Conservation (phyloP, 2,329 filamentous ascomycete species). For the Cladosporium halotolerans region DNA sequence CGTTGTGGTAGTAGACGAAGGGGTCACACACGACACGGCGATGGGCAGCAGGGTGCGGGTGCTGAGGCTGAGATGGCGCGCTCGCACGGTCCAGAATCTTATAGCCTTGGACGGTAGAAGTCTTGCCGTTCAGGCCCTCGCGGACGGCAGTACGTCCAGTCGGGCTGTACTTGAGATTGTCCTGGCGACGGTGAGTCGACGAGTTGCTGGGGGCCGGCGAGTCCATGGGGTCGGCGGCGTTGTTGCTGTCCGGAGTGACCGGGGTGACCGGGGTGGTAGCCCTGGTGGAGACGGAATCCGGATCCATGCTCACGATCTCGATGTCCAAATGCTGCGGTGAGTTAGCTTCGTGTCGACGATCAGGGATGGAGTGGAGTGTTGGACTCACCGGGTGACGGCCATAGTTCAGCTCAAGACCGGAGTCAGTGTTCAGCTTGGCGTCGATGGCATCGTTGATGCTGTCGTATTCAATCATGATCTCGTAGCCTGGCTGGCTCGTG, state of each 20-base stretch:
- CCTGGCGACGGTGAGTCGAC: too few relatives aligned
- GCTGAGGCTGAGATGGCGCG: too few relatives aligned
- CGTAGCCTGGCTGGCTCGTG: background rate
- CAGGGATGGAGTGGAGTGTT: too few relatives aligned
- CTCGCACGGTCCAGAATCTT: too few relatives aligned
- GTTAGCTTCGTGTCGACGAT: too few relatives aligned
- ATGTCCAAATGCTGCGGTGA: too few relatives aligned
- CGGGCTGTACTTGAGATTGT: background rate
- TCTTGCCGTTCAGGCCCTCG: background rate
- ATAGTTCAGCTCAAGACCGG: background rate
- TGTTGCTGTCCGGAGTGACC: background rate
- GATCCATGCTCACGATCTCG: too few relatives aligned
- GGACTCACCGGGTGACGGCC: background rate
- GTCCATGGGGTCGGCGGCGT: too few relatives aligned
- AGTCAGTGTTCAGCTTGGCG: background rate
- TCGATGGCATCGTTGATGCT: conserved; percentile 1
- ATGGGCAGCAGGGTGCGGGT: too few relatives aligned
- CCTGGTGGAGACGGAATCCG: too few relatives aligned
- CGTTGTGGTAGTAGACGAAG: background rate
- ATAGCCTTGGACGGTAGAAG: background rate
- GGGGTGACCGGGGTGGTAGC: background rate
- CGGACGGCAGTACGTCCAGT: conserved; percentile 2
- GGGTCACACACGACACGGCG: background rate
- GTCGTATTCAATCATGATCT: background rate
- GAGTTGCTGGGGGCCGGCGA: too few relatives aligned